phyloP scores from a whole-genome alignment of 2,329 filamentous ascomycete genomes.

The Colletotrichum karsti region DNA sequence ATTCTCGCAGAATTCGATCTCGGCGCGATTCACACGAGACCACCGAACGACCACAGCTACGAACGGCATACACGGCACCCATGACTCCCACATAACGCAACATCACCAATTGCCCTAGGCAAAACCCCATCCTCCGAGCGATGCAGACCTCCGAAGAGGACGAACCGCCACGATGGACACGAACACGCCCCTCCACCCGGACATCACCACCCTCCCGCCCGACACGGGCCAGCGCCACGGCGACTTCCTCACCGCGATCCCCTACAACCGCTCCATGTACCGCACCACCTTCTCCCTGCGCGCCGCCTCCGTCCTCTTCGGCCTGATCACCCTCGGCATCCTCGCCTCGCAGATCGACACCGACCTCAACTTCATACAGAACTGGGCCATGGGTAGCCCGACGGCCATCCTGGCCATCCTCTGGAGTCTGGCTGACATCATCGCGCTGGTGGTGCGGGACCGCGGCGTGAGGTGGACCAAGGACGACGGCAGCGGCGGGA shows the following conservation, averaged over 20 bases:
- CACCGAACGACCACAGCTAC: too few relatives aligned
- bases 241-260: constrained; percentile 26
- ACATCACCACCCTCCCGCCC: constrained; percentile 2
- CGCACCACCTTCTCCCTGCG: constrained; percentile 18
- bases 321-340: constrained; percentile 8
- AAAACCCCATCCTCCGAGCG: background rate
- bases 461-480: constrained; percentile 16
- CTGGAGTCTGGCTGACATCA: constrained; percentile 17
- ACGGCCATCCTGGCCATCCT: background rate
- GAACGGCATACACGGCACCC: too few relatives aligned
- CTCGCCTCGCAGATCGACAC: background rate
- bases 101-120: background rate
- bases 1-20: too few relatives aligned
- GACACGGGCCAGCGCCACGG: constrained; percentile 16
- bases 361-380: background rate
- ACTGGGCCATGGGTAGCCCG: constrained; percentile 11
- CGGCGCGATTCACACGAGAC: too few relatives aligned
- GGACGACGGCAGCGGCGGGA: background rate
- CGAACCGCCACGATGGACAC: constrained; percentile 16
- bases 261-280: constrained; percentile 27
- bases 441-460: constrained; percentile 11
- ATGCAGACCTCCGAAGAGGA: background rate
- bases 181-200: constrained; percentile 26
- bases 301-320: constrained; percentile 13
- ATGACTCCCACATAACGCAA: background rate